Percentiles rank a stretch among this genome's conserved stretches.
phyloP scores from a whole-genome alignment of 108 stramenopile species.

The Seminavis robusta region DNA sequence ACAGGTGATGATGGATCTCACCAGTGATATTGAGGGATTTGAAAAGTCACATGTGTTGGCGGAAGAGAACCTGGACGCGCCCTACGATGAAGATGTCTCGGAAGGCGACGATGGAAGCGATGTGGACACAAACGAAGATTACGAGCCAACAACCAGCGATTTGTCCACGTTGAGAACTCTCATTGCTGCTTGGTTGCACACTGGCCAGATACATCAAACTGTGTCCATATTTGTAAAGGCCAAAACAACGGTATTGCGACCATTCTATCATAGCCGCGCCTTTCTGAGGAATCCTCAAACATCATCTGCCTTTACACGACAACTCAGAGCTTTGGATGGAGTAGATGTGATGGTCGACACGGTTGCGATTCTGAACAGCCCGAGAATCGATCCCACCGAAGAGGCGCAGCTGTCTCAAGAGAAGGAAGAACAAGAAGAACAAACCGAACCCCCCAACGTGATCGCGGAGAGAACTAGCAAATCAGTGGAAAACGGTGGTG shows the following conservation, averaged over 20 bases:
- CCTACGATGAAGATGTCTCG: slow-evolving; percentile 13
- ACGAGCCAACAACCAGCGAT: slow-evolving; percentile 48
- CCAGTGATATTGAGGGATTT: slow-evolving; percentile 73
- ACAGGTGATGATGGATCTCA: slow-evolving; percentile 74
- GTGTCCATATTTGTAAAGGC: slow-evolving; percentile 51
- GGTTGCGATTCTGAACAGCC: slow-evolving; percentile 52
- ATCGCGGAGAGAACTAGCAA: too few species aligned
- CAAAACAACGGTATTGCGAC: slow-evolving; percentile 43
- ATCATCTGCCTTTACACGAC: slow-evolving; percentile 35
- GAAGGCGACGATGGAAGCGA: slow-evolving; percentile 10
- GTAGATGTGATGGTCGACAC: slow-evolving; percentile 82
- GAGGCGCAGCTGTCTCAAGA: background rate
- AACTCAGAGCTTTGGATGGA: slow-evolving; percentile 55
- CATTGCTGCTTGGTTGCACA: slow-evolving; percentile 85
- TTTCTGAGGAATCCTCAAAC: slow-evolving; percentile 52
- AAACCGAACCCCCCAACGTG: background rate
- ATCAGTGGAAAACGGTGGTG: too few species aligned
- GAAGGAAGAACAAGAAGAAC: background rate
- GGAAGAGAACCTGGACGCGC: slow-evolving; percentile 5
- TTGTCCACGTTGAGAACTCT: slow-evolving; percentile 71
- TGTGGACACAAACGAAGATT: slow-evolving; percentile 4
- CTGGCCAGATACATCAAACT: slow-evolving; percentile 63
- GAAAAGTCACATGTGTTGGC: slow-evolving; percentile 28
- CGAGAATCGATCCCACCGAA: slow-evolving; percentile 37
- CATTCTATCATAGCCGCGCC: slow-evolving; percentile 57